Conservation (phyloP, 768 basidiomycete genomes). For the Lactarius akahatsu region DNA sequence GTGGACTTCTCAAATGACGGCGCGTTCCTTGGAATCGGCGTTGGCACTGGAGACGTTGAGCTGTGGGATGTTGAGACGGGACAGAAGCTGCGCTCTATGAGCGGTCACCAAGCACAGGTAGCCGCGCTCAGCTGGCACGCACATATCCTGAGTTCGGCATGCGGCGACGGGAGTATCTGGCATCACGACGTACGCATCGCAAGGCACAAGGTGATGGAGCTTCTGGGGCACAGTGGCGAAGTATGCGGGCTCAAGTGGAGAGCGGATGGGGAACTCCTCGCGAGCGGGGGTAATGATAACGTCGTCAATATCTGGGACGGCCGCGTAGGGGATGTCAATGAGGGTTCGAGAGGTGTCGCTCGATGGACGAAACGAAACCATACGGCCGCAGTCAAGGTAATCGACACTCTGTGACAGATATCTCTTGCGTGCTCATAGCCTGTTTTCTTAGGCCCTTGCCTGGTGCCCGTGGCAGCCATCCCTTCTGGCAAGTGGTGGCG, state of each 20-base stretch:
- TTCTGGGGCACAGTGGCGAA: slow-evolving; percentile 91
- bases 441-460: slow-evolving; percentile 71
- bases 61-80: slow-evolving; percentile 89
- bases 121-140: slow-evolving; percentile 85
- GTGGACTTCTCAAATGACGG: slow-evolving; percentile 81
- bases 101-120: slow-evolving; percentile 79
- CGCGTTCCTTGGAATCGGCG: slow-evolving; percentile 77
- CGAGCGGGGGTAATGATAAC: slow-evolving; percentile 97
- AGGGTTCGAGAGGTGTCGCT: slow-evolving; percentile 55
- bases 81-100: slow-evolving; percentile 87
- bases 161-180: slow-evolving; percentile 92
- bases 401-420: slow-evolving; percentile 3
- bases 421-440: slow-evolving; percentile 1
- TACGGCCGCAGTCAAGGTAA: slow-evolving; percentile 79
- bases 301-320: slow-evolving; percentile 99
- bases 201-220: slow-evolving; percentile 72
- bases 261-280: slow-evolving; percentile 84
- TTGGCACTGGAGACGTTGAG: slow-evolving; percentile 82
- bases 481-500: slow-evolving; percentile 37
- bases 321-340: slow-evolving; percentile 42
- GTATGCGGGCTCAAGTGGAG: slow-evolving; percentile 82
- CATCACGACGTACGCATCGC: slow-evolving; percentile 90
- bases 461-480: slow-evolving; percentile 92
- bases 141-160: slow-evolving; percentile 84
- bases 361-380: slow-evolving; percentile 94